phyloP scores from a whole-genome alignment of 2,329 filamentous ascomycete genomes.

The Cladobotryum mycophilum region DNA sequence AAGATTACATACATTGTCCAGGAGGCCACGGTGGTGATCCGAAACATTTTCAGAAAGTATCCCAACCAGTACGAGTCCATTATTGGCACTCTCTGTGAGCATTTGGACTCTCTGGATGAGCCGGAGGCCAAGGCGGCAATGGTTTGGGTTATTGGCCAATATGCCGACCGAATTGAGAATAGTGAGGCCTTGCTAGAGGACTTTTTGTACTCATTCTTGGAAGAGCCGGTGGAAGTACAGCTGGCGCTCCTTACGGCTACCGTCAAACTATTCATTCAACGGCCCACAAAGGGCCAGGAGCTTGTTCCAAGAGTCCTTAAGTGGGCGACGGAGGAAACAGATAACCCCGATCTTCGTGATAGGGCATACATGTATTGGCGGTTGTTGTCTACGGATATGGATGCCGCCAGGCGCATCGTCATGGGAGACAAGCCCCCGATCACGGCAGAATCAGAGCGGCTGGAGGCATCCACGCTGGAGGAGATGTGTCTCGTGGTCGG shows the following conservation, averaged over 20 bases:
- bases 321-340: conserved; percentile 99
- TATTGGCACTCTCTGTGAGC: conserved; percentile 90
- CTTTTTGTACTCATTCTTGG: conserved; percentile 87
- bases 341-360: conserved; percentile 93
- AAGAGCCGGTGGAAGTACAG: conserved; percentile 94
- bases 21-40: conserved; percentile 96
- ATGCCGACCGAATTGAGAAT: conserved; percentile 95
- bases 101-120: conserved; percentile 92
- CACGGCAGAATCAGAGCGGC: conserved; percentile 89
- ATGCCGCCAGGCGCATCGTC: conserved; percentile 77
- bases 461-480: conserved; percentile 85
- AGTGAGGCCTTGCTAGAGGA: conserved; percentile 90
- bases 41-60: conserved; percentile 98
- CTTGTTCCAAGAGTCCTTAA: conserved; percentile 92
- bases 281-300: conserved; percentile 88
- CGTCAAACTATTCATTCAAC: conserved; percentile 95
- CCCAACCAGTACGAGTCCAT: conserved; percentile 98
- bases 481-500: conserved; percentile 97
- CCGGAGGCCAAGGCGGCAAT: conserved; percentile 97
- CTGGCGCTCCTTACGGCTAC: conserved; percentile 90
- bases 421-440: conserved; percentile 98
- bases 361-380: conserved; percentile 99
- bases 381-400: conserved; percentile 84
- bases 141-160: conserved; percentile 99
- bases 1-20: conserved; percentile 99